Evolutionary conservation across 2,329 filamentous ascomycete genomes (phyloP).

Genomic region (Epichloe glyceriae): DNA sequence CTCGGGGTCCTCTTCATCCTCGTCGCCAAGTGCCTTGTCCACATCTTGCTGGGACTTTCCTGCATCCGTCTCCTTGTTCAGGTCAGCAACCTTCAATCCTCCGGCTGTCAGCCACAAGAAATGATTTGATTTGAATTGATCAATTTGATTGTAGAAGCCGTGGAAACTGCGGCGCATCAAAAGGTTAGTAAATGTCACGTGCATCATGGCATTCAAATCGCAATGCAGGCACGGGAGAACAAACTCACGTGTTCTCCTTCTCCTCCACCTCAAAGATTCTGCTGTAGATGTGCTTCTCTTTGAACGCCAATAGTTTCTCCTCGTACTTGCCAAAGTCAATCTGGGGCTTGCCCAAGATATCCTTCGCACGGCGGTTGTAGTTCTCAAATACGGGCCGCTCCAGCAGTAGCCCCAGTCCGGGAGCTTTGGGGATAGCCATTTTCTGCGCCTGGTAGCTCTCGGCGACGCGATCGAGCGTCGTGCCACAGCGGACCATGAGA

Average conservation of each 20-base stretch:
- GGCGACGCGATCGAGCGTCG: slow-evolving; percentile 54
- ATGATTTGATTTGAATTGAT: slow-evolving; percentile 57
- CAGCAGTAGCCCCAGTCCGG: slow-evolving; percentile 73
- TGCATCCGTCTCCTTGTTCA: slow-evolving; percentile 15
- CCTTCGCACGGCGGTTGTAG: slow-evolving; percentile 65
- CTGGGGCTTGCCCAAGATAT: slow-evolving; percentile 48
- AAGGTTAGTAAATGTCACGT: slow-evolving; percentile 6
- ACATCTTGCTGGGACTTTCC: slow-evolving; percentile 30
- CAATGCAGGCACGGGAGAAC: background rate
- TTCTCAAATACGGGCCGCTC: slow-evolving; percentile 84
- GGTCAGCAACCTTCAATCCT: slow-evolving; percentile 48
- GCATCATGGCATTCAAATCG: no score
- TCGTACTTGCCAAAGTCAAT: slow-evolving; percentile 73
- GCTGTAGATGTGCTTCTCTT: slow-evolving; percentile 82
- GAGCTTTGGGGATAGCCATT: slow-evolving; percentile 88
- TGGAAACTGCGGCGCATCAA: slow-evolving; percentile 43
- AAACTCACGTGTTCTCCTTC: slow-evolving; percentile 67
- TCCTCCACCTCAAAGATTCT: slow-evolving; percentile 86
- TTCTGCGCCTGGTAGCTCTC: slow-evolving; percentile 61
- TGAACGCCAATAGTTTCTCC: slow-evolving; percentile 73
- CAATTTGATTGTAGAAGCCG: slow-evolving; percentile 66
- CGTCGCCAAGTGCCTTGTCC: slow-evolving; percentile 37
- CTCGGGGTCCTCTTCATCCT: slow-evolving; percentile 37
- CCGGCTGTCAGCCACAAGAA: slow-evolving; percentile 65
- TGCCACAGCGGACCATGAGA: slow-evolving; percentile 72